Evolutionary conservation across 2,329 filamentous ascomycete species (phyloP), one percentile per base, ranked within the genome.

Genomic region (Colletotrichum eremochloae): DNA sequence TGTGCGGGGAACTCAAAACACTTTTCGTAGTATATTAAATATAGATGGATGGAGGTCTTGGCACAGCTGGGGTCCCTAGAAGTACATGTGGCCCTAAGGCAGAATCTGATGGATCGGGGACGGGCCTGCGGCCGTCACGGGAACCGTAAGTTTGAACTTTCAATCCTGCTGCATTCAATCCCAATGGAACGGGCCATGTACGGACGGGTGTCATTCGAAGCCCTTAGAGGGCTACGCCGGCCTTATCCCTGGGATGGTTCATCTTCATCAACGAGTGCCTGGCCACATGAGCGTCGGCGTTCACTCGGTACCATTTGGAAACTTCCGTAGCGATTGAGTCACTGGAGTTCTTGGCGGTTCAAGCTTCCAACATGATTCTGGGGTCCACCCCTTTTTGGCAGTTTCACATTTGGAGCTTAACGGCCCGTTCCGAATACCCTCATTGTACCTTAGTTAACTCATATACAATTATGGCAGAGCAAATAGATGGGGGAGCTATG

Each of bases 371-470:
- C 14, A 31, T 64, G 53, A 55, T 20, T 20, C 31, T n/a, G 31
- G 60, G 55, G 46, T 55, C 60, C 31, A 60, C 53, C 60, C 46
- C 38, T 40, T 38, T 46, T 46, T 15, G 3, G 18, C 18, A 12
- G 69, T 64, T 69, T 72, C 69, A 69, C 31, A 9, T n/a, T 31
- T 20, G 24, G 58, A 72, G 65, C 60, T 50, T 61, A 64, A 72
- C 69, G 66, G 69, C 7, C 66, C 69, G 69, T 69, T 64, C 69
- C 69, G 69, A 64, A 68, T 69, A 55, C 53, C 46, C 46, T 72
- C 66, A 53, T 29, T 50, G n/a, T 42, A 24, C 24, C 46, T 31
- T 60, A 61, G 48, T 56, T 24, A 36, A 36, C 36, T 18, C 36
- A 36, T 46, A 56, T 12, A 24, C 15, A 50, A 15, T 48, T n/a